Conservation (phyloP, 108 stramenopile genomes). For the Fistulifera solaris region DNA sequence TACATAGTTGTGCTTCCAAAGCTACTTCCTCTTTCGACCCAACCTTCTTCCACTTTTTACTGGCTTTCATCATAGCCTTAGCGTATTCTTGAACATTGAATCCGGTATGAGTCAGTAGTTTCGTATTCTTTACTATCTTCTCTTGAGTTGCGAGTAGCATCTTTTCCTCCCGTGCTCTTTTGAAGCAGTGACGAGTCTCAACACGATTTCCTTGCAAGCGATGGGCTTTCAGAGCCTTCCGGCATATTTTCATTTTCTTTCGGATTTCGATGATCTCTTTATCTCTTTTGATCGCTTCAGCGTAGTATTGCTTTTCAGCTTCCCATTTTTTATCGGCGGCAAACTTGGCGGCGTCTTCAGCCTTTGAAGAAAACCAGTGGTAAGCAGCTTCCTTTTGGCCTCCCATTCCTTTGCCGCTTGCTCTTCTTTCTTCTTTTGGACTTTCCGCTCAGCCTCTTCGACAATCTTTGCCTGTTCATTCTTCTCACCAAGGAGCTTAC, state of each 20-base stretch:
- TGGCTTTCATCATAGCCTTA: slow-evolving; percentile 15
- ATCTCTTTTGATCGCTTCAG: slow-evolving; percentile 12
- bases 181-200: slow-evolving; percentile 9
- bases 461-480: slow-evolving; percentile 11
- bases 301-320: slow-evolving; percentile 2
- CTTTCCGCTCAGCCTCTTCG: slow-evolving; percentile 3
- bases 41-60: slow-evolving; percentile 5
- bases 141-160: slow-evolving; percentile 3
- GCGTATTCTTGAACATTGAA: slow-evolving; percentile 9
- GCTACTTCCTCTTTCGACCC: slow-evolving; percentile 7
- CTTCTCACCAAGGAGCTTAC: slow-evolving; percentile 16
- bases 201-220: slow-evolving; percentile 14
- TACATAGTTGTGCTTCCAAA: slow-evolving; percentile 11
- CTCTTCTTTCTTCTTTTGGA: slow-evolving; percentile 5
- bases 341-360: background rate
- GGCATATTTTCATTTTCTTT: slow-evolving; percentile 2
- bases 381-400: slow-evolving; percentile 4
- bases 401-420: slow-evolving; percentile 7
- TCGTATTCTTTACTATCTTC: slow-evolving; percentile 1
- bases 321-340: background rate
- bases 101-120: background rate
- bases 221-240: slow-evolving; percentile 8
- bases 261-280: slow-evolving; percentile 1
- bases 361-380: background rate
- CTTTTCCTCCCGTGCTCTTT: slow-evolving; percentile 8